Evolutionary conservation across 1,284 basidiomycete genomes (phyloP).

Genomic region (Trametes versicolor): DNA sequence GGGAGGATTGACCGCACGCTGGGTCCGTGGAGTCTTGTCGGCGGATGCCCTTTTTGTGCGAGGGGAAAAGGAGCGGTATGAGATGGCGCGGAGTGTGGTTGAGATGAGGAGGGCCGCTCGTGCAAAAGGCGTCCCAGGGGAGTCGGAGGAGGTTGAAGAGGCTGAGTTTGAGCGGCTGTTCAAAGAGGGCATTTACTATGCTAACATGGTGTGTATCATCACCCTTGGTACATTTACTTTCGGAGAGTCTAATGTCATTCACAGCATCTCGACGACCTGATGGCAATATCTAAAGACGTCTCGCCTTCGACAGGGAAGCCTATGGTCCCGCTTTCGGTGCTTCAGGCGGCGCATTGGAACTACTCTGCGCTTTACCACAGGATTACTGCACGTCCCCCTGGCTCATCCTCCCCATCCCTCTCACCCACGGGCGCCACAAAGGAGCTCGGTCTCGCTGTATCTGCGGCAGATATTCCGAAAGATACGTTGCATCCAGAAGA

Average conservation of each 20-base stretch:
- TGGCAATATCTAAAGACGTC: constrained; percentile 75
- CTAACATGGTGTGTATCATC: constrained; percentile 77
- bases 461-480: constrained; percentile 56
- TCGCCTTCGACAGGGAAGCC: constrained; percentile 76
- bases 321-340: constrained; percentile 71
- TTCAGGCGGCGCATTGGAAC: constrained; percentile 85
- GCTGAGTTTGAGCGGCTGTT: constrained; percentile 79
- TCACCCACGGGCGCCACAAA: constrained; percentile 58
- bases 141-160: constrained; percentile 59
- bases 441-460: constrained; percentile 67
- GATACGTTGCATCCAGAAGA: constrained; percentile 36
- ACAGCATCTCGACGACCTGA: constrained; percentile 81
- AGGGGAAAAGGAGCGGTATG: constrained; percentile 85
- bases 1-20: constrained; percentile 75
- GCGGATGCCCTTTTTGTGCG: constrained; percentile 86
- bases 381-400: constrained; percentile 56
- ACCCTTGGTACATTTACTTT: background rate
- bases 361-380: constrained; percentile 69
- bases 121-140: constrained; percentile 45
- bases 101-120: constrained; percentile 73
- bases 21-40: constrained; percentile 80
- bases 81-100: constrained; percentile 79
- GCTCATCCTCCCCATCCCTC: constrained; percentile 47
- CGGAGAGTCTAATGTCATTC: constrained; percentile 21
- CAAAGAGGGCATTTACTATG: constrained; percentile 84